Conservation (phyloP, 1,139 yeast genomes). For the Ogataea hybrid region DNA sequence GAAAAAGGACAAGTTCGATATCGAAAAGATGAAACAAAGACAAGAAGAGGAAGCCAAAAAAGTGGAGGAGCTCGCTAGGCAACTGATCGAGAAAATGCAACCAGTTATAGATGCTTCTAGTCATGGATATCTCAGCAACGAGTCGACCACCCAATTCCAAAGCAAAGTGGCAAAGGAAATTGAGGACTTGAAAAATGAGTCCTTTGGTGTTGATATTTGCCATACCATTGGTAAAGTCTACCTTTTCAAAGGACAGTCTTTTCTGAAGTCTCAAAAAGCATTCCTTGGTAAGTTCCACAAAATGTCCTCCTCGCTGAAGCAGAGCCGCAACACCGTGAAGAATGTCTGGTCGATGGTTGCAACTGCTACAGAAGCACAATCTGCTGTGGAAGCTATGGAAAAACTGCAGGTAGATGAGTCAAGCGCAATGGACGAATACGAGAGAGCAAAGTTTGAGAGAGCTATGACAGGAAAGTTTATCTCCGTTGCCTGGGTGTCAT, state of each 20-base stretch:
- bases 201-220: slow-evolving; percentile 87
- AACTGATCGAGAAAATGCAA: slow-evolving; percentile 45
- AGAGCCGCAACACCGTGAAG: slow-evolving; percentile 80
- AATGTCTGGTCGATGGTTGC: slow-evolving; percentile 86
- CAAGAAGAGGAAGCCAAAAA: slow-evolving; percentile 53
- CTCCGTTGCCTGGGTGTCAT: slow-evolving; percentile 78
- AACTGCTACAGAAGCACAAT: slow-evolving; percentile 86
- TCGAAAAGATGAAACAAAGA: slow-evolving; percentile 53
- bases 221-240: slow-evolving; percentile 80
- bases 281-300: slow-evolving; percentile 73
- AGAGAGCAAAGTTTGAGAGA: slow-evolving; percentile 63
- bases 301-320: slow-evolving; percentile 78
- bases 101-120: slow-evolving; percentile 36
- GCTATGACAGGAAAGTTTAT: slow-evolving; percentile 69
- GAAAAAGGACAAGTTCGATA: slow-evolving; percentile 49
- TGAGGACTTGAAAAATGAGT: slow-evolving; percentile 86
- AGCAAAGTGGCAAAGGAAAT: slow-evolving; percentile 51
- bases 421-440: slow-evolving; percentile 46
- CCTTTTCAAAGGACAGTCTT: slow-evolving; percentile 59
- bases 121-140: slow-evolving; percentile 29
- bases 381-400: slow-evolving; percentile 79
- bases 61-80: slow-evolving; percentile 49
- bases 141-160: slow-evolving; percentile 37
- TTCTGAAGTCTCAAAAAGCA: slow-evolving; percentile 71
- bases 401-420: slow-evolving; percentile 54